Evolutionary conservation across 192 early-diverging fungal species (phyloP).

Genomic region (Coemansia erecta): DNA sequence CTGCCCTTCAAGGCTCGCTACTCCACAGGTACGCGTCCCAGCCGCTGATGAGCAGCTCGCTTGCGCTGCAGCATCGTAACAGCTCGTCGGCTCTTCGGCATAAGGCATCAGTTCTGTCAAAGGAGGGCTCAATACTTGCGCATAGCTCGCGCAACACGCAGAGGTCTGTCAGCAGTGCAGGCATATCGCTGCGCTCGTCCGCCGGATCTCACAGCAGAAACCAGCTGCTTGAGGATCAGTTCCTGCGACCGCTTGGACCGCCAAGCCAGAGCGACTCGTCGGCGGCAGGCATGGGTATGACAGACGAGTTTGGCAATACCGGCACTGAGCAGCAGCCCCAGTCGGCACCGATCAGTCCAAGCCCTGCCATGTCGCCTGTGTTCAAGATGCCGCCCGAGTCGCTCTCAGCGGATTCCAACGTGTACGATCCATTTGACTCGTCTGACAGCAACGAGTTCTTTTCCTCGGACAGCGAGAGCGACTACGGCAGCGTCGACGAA

Average conservation of each 20-base stretch:
- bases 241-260: constrained; percentile 9
- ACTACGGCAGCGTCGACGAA: constrained; percentile 32
- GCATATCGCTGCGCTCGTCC: background rate
- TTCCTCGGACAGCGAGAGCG: constrained; percentile 46
- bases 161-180: constrained; percentile 4
- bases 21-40: constrained; percentile 48
- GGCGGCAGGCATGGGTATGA: constrained; percentile 44
- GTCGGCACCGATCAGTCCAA: constrained; percentile 3
- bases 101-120: constrained; percentile 35
- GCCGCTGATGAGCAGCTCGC: constrained; percentile 33
- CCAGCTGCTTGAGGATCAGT: constrained; percentile 8
- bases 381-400: constrained; percentile 47
- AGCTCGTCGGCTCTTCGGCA: constrained; percentile 18
- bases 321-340: constrained; percentile 7
- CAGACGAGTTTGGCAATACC: constrained; percentile 47
- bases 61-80: constrained; percentile 19
- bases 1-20: constrained; percentile 21
- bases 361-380: constrained; percentile 12
- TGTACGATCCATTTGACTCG: constrained; percentile 54
- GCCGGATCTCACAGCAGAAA: constrained; percentile 9
- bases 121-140: background rate
- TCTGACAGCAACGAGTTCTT: constrained; percentile 57
- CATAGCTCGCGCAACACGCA: background rate
- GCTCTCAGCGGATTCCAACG: constrained; percentile 33
- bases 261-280: constrained; percentile 20